Evolutionary conservation across 805 yeast species (phyloP).

Genomic region (Yamadazyma sp.): DNA sequence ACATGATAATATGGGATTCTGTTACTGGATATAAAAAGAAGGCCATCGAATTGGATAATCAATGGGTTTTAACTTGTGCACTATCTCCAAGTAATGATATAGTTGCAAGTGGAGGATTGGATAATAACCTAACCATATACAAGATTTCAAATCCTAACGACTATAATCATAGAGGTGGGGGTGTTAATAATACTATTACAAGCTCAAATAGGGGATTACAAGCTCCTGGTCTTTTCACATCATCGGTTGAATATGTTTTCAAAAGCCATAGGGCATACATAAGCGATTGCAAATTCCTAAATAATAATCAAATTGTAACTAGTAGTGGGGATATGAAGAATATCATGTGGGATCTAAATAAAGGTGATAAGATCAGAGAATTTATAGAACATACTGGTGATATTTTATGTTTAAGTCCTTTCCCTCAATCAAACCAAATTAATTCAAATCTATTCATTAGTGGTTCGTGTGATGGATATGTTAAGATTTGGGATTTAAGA

Average conservation of each 20-base stretch:
- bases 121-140: conserved; percentile 74
- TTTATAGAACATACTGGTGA: conserved; percentile 72
- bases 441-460: conserved; percentile 44
- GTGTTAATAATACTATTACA: background rate
- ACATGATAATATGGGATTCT: conserved; percentile 79
- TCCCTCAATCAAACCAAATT: conserved; percentile 17
- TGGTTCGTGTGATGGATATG: conserved; percentile 68
- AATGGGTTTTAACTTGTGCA: conserved; percentile 77
- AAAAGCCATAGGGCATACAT: conserved; percentile 85
- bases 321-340: conserved; percentile 83
- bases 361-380: conserved; percentile 50
- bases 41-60: conserved; percentile 69
- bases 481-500: conserved; percentile 65
- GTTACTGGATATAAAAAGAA: conserved; percentile 65
- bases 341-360: conserved; percentile 73
- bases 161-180: no score
- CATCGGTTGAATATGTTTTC: conserved; percentile 48
- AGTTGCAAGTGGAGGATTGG: conserved; percentile 81
- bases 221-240: conserved; percentile 4
- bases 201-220: background rate
- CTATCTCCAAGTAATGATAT: conserved; percentile 61
- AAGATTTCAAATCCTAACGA: conserved; percentile 20
- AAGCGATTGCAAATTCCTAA: conserved; percentile 68
- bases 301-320: conserved; percentile 56
- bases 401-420: conserved; percentile 46